These are phyloP conservation scores for Solanum virginianum DNA, from an alignment of 257 asterid genomes.

Conservation along the genomic window DNA sequence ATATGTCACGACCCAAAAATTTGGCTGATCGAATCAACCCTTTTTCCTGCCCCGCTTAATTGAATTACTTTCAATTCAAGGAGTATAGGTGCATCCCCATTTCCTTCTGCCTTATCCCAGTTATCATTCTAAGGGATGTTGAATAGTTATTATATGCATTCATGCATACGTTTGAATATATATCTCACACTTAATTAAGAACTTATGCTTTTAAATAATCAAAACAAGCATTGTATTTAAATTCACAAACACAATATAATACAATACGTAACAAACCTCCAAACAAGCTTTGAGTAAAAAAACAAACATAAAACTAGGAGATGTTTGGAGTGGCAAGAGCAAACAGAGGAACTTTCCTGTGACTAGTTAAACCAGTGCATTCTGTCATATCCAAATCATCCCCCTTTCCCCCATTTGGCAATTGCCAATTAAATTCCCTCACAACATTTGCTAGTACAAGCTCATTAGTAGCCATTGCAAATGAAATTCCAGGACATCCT, in stretches of 20 bases:
- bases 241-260: background rate
- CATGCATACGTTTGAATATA: too few relatives aligned
- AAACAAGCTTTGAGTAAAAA: background rate
- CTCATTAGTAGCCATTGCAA: conserved; percentile 16
- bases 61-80: too few relatives aligned
- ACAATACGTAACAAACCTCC: background rate
- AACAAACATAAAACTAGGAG: background rate
- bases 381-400: conserved; percentile 39
- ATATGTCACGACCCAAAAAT: too few relatives aligned
- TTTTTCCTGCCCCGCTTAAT: too few relatives aligned
- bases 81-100: too few relatives aligned
- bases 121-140: too few relatives aligned
- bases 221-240: background rate
- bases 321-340: conserved; percentile 8
- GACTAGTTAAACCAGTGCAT: conserved; percentile 15
- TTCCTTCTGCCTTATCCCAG: too few relatives aligned
- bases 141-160: too few relatives aligned
- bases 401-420: conserved; percentile 10
- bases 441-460: conserved; percentile 31
- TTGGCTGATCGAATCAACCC: too few relatives aligned
- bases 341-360: conserved; percentile 16
- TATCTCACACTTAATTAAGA: too few relatives aligned
- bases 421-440: conserved; percentile 17
- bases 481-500: conserved; percentile 35
- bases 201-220: background rate